Evolutionary conservation across 805 yeast species (phyloP).

Genomic region (Cyberlindnera xishuangbannaensis): DNA sequence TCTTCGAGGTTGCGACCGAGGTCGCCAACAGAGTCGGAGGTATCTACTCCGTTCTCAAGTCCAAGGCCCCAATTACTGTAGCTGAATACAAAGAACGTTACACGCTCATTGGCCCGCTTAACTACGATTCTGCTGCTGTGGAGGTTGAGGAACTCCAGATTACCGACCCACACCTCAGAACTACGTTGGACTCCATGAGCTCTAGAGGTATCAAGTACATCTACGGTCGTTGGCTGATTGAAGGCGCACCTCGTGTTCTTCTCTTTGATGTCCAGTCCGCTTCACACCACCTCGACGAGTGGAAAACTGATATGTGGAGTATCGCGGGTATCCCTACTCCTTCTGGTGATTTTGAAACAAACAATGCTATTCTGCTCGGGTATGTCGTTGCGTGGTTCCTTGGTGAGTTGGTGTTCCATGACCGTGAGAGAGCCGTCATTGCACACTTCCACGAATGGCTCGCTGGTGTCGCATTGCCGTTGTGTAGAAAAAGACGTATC

Average conservation of each 20-base stretch:
- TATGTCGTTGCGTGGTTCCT: conserved; percentile 95
- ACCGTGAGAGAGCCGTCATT: conserved; percentile 81
- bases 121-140: conserved; percentile 64
- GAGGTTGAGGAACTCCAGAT: conserved; percentile 76
- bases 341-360: conserved; percentile 78
- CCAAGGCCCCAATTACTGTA: conserved; percentile 94
- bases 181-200: conserved; percentile 71
- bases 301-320: conserved; percentile 93
- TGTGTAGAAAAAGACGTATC: conserved; percentile 84
- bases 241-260: conserved; percentile 93
- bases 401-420: conserved; percentile 86
- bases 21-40: conserved; percentile 98
- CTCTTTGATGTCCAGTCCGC: conserved; percentile 84
- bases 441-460: conserved; percentile 98
- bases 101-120: conserved; percentile 81
- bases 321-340: conserved; percentile 93
- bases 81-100: conserved; percentile 88
- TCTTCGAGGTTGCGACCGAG: conserved; percentile 94
- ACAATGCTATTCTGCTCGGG: conserved; percentile 89
- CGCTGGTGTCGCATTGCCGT: conserved; percentile 92
- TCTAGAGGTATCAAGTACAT: conserved; percentile 75
- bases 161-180: conserved; percentile 47
- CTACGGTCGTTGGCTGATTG: conserved; percentile 95
- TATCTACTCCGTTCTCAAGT: conserved; percentile 91
- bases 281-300: conserved; percentile 65